Evolutionary conservation across 2,329 filamentous ascomycete species (phyloP).

Genomic region (Ophiostoma sp.): DNA sequence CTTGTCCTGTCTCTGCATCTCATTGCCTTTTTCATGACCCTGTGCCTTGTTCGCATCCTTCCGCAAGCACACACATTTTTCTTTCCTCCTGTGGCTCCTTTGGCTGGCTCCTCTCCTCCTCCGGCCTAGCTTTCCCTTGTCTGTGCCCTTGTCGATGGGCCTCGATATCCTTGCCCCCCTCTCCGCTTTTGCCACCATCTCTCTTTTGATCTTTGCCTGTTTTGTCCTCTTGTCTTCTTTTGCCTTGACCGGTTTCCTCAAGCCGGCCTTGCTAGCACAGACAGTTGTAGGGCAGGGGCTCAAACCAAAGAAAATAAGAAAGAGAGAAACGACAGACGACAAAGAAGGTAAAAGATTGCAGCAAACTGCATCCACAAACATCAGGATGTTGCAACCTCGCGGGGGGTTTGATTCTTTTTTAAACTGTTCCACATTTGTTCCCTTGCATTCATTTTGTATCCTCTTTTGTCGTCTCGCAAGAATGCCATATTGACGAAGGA

Average conservation of each 20-base stretch:
- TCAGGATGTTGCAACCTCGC: background rate
- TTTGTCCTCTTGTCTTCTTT: background rate
- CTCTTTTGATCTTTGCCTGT: background rate
- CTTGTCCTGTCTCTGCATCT: background rate
- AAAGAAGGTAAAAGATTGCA: background rate
- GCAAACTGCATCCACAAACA: background rate
- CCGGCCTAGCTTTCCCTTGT: background rate
- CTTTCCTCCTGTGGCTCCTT: background rate
- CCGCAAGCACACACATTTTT: background rate
- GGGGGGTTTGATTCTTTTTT: conserved; percentile 7
- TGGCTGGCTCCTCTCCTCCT: background rate
- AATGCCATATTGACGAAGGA: background rate
- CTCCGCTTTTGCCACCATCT: background rate
- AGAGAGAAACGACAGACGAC: background rate
- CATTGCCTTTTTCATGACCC: background rate
- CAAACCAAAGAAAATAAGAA: background rate
- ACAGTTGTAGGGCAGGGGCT: background rate
- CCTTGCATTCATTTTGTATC: background rate
- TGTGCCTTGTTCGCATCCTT: conserved; percentile 8
- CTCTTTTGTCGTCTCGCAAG: background rate
- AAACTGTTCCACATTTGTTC: background rate
- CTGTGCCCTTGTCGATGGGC: background rate
- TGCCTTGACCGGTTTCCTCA: background rate
- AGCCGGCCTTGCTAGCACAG: background rate
- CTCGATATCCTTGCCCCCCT: background rate